Evolutionary conservation across 2,329 filamentous ascomycete genomes (phyloP), one percentile per base, ranked within the genome.

Genomic region (Fusarium piperis): DNA sequence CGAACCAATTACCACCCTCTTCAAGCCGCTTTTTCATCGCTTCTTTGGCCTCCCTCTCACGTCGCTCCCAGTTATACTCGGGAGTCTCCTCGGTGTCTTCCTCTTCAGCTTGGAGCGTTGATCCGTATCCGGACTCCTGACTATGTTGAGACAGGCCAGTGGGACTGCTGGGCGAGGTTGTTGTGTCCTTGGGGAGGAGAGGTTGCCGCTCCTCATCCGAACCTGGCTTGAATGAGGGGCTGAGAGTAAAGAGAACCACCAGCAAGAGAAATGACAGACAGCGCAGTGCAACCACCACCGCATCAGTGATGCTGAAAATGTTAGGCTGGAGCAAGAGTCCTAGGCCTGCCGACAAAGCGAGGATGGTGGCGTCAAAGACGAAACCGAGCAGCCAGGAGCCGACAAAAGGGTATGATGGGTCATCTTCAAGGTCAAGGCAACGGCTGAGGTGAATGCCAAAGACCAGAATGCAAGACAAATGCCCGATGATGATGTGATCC

Each of bases 1-100:
- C 88, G 72, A 93, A 87, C 92, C 92, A 95, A 70, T 90, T 93
- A 1, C 93, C 93, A 65, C 92, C 89, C 70, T 92, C 89, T 77
- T 91, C 86, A n/a, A 94, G 85, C 3, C 91, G 88, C 79, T 93
- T 91, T 68, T 90, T 84, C 83, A 89, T 91, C 70, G 81, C 87
- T 79, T 86, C 90, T 78, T 83, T 88, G 55, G 81, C 87, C 77
- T 85, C 84, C 41, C 87, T 84, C 76, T 88, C 83, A 53, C 80
- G 84, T 64, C 81, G 86, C 77, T 85, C 87, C 86, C 83, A 91
- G 46, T 78, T 86, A 75, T 81, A 89, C 74, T 92, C 89, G 1
- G 83, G 80, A 16, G 78, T 79, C 59, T 82, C 81, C 58, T 80
- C 81, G 59, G 69, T 78, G 13, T 80, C 76, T 11, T 82, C 78